phyloP scores from a whole-genome alignment of 1,139 yeast genomes.

The Saccharomycopsis hybrid region DNA sequence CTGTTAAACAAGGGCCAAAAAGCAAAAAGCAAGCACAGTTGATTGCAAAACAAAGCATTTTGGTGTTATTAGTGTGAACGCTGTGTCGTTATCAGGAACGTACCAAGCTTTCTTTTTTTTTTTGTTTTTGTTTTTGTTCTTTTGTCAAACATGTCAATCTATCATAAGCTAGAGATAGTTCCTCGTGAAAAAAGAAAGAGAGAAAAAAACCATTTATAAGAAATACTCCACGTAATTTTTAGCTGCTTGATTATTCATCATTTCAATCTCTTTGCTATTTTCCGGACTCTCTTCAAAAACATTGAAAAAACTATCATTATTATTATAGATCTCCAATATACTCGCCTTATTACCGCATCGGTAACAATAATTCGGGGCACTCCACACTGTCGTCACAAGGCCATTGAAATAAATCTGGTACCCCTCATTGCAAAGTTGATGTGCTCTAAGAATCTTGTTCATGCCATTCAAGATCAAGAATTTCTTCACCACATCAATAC shows the following conservation, averaged over 20 bases:
- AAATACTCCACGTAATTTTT: constrained; percentile 55
- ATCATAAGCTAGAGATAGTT: too few species aligned
- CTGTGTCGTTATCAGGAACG: too few species aligned
- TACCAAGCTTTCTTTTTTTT: too few species aligned
- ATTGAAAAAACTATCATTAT: constrained; percentile 64
- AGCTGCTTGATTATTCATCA: constrained; percentile 24
- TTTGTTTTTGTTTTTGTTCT: too few species aligned
- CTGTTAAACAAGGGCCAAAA: too few species aligned
- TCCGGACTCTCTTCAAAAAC: constrained; percentile 98
- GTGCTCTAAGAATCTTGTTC: constrained; percentile 85
- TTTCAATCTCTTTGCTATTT: constrained; percentile 35
- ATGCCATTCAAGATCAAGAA: constrained; percentile 74
- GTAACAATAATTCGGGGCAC: constrained; percentile 96
- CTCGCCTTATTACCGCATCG: constrained; percentile 96
- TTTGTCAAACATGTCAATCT: too few species aligned
- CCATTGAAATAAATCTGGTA: constrained; percentile 90
- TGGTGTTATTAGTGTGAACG: too few species aligned
- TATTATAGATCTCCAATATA: constrained; percentile 66
- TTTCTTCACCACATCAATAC: constrained; percentile 81
- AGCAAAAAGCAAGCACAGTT: too few species aligned
- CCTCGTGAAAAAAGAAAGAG: neutral
- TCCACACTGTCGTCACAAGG: constrained; percentile 92
- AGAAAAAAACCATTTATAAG: constrained; percentile 31
- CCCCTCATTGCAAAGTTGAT: constrained; percentile 94
- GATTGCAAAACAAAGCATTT: too few species aligned